A percentile compares a stretch with the other conserved stretches of the same genome.
Evolutionary conservation across 2,329 filamentous ascomycete species (phyloP).

Genomic region (Dissoconium aciculare): DNA sequence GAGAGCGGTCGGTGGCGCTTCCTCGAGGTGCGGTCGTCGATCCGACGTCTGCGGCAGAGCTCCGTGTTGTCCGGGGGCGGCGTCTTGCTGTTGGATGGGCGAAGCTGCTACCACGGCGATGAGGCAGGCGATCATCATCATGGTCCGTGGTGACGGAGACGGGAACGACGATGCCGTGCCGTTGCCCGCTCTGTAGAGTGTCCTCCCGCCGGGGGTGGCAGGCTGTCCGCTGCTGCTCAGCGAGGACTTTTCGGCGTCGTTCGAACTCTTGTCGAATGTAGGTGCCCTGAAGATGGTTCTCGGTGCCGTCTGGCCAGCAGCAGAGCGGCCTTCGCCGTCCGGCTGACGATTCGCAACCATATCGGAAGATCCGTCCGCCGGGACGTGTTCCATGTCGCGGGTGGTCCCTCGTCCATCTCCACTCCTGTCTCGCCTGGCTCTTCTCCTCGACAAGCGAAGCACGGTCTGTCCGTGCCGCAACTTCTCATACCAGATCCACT

Average conservation of each 20-base stretch:
- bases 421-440: slow-evolving; percentile 6
- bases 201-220: slow-evolving; percentile 14
- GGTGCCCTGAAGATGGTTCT: slow-evolving; percentile 20
- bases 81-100: slow-evolving; percentile 12
- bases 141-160: slow-evolving; percentile 32
- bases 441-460: slow-evolving; percentile 22
- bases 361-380: slow-evolving; percentile 8
- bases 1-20: slow-evolving; percentile 18
- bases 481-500: slow-evolving; percentile 52
- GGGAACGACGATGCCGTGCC: slow-evolving; percentile 26
- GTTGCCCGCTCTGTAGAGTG: slow-evolving; percentile 17
- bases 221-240: slow-evolving; percentile 10
- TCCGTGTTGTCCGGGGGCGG: neutral
- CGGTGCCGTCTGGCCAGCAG: slow-evolving; percentile 9
- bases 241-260: slow-evolving; percentile 15
- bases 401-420: slow-evolving; percentile 7
- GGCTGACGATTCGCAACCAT: too few species aligned
- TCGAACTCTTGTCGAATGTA: slow-evolving; percentile 16
- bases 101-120: slow-evolving; percentile 30
- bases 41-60: slow-evolving; percentile 8
- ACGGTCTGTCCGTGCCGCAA: slow-evolving; percentile 36
- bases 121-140: slow-evolving; percentile 33
- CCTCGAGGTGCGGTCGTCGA: too few species aligned
- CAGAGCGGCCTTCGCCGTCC: neutral
- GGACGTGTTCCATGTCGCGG: slow-evolving; percentile 16